Evolutionary conservation across 768 basidiomycete species (phyloP), one percentile per base, ranked within the genome.

Genomic region (Russula lepida): DNA sequence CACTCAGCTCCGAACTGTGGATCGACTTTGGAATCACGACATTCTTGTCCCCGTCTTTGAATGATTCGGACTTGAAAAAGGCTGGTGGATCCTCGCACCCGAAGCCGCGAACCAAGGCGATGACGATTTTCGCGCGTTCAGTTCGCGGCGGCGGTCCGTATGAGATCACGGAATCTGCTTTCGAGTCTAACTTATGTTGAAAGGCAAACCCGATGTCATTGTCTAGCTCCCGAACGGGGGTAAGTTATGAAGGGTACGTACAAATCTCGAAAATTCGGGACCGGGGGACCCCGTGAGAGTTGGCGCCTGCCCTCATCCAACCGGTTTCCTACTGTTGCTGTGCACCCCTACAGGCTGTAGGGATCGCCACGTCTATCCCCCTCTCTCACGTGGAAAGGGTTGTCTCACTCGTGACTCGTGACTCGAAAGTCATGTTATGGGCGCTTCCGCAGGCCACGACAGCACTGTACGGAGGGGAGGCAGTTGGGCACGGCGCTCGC

Each of bases 291-390:
- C 55, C 28, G 60, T 27, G 49, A 46, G 55, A 47, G 55, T 32
- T 28, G 55, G 41, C 48, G 50, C 55, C 60, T 62, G 49, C 49
- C 55, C 35, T 37, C 43, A 44, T 57, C 54, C 60, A 25, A 37
- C 55, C 48, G 28, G 28, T 19, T 60, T 54, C 47, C 13, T 33
- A 23, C 39, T 13, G 5, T 43, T 47, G 50, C 60, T 37, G 55
- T 35, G 56, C 50, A 25, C 43, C 43, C 37, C 28, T 30, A 3
- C 43, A 25, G 5, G 5, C 27, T 54, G n/a, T 25, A 50, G 43
- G 23, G 57, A 46, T 25, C 32, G 28, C 56, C 60, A 52, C 43
- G 56, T 50, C n/a, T n/a, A n/a, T n/a, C 44, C 35, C 33, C 25
- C 21, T 23, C 15, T 23, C 27, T 37, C 60, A 46, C 60, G 51